Base-by-base conservation (phyloP, 1,139 yeast species). In the Hemisphaericaspora xylofermentans region DNA sequence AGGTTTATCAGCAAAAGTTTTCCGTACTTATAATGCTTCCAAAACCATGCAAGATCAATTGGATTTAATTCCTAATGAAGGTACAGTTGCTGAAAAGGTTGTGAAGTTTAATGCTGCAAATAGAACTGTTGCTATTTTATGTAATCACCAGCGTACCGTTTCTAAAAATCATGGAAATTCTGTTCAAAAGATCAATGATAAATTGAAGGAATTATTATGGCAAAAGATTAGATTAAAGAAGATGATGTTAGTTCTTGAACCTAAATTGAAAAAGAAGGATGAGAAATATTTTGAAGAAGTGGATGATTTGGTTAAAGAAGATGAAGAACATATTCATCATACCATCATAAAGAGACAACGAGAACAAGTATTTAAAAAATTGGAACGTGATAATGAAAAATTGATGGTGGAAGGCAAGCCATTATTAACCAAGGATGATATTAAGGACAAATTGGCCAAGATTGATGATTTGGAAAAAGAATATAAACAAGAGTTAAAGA, bases 1-100 rank as follows among this genome's bases (percentile, higher is more conserved):
- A 35, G 98, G 98, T 0, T 73, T 93, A 52, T 88, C 97, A 0
- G 98, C 98, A 9, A 91, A 91, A 61, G 97, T 89, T 16, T 93
- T 93, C 74, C 95, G 98, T 81, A 91, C 98, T 0, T 93, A 88
- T 61, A 91, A 91, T 66, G 98, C 98, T 0, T 87, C 97, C 2
- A 87, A 88, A 59, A 89, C 97, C 2, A 89, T 91, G 97, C 97
- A 91, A 65, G 95, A 89, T 58, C 96, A 88, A 61, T 63, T 91
- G 45, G 96, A 88, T 58, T 66, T 82, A 56, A 88, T 91, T 48
- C 76, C 82, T 16, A 84, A 88, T 57, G 85, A 80, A 57, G 97
- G 97, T 28, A 82, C 96, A 0, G 85, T 88, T 12, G 83, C 86
- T 14, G 97, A 91, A 59, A 91, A 89, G 58, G 84, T 89, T 39